Conservation (phyloP, 2,329 filamentous ascomycete species). For the Venturiaceae sp. region DNA sequence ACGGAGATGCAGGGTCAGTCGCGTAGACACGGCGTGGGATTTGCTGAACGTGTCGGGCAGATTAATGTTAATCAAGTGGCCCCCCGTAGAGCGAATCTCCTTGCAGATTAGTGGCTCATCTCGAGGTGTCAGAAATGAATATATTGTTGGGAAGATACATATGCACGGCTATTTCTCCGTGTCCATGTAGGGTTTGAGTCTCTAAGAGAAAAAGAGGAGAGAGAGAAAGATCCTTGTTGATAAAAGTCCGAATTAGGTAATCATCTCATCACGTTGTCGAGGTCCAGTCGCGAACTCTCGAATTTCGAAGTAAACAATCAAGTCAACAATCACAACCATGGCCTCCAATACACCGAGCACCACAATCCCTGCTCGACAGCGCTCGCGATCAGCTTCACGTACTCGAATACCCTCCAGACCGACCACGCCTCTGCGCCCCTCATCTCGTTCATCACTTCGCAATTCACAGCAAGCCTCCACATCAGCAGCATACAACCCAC, state of each 20-base stretch:
- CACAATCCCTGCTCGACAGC: neutral
- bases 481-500: constrained; percentile 51
- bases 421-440: constrained; percentile 83
- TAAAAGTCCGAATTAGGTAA: neutral
- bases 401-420: constrained; percentile 58
- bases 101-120: neutral
- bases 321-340: neutral
- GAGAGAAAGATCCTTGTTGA: neutral
- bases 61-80: neutral
- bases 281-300: neutral
- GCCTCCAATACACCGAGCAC: neutral
- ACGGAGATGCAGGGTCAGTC: neutral
- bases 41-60: neutral
- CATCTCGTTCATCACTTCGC: constrained; percentile 80
- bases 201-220: neutral
- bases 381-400: constrained; percentile 47
- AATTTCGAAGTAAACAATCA: neutral
- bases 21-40: neutral
- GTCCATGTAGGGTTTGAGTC: no score
- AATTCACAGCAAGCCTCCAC: constrained; percentile 49
- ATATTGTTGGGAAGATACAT: neutral
- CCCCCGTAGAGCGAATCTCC: neutral
- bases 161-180: neutral
- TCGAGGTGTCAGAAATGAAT: neutral
- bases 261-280: neutral